A percentile compares a stretch with the other conserved stretches of the same genome.
These are phyloP conservation scores for Trichomonas gallinae DNA, from an alignment of 208 protist genomes.

Conservation along the genomic window DNA sequence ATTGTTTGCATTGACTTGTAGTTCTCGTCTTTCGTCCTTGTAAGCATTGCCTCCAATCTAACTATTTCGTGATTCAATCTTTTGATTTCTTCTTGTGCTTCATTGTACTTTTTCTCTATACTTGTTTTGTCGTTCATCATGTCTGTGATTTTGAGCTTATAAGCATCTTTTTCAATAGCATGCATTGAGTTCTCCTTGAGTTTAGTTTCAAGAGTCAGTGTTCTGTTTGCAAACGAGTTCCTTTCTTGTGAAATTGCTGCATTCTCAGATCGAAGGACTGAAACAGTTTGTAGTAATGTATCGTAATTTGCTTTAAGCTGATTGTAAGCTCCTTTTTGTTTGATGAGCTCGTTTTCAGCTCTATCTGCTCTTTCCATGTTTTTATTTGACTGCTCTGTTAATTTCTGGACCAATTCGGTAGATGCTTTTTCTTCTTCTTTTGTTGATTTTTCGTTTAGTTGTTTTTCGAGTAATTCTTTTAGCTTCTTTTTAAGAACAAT, in stretches of 20 bases:
- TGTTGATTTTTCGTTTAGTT: neutral
- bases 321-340: neutral
- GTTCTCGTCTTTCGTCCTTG: neutral
- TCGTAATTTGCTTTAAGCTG: neutral
- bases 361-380: neutral
- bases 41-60: neutral
- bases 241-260: neutral
- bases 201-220: neutral
- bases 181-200: neutral
- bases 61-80: neutral
- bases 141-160: neutral
- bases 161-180: neutral
- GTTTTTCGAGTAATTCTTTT: neutral
- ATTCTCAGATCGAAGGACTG: neutral
- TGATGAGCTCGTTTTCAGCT: neutral
- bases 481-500: neutral
- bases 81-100: neutral
- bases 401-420: no score
- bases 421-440: neutral
- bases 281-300: neutral
- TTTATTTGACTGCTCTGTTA: neutral
- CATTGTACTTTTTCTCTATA: neutral
- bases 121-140: neutral
- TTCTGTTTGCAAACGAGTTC: neutral
- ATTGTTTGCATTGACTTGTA: neutral